A percentile compares a stretch with the other conserved stretches of the same genome.
These are phyloP conservation scores for Mytilinidion resinicola DNA, from an alignment of 495 filamentous ascomycete genomes.

Conservation along the genomic window DNA sequence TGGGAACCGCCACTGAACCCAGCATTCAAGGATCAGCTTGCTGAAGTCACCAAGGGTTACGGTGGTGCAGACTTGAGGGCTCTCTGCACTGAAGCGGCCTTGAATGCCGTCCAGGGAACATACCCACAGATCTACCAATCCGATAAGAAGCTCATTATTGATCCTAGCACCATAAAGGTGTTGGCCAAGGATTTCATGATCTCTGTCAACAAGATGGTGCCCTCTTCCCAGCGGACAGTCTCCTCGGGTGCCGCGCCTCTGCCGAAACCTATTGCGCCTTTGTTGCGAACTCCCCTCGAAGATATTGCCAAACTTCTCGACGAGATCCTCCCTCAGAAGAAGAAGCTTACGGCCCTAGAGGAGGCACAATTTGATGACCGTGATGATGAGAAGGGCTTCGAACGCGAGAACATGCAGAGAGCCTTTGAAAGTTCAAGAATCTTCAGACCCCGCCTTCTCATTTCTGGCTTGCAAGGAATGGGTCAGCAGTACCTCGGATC, in stretches of 20 bases:
- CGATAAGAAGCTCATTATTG: conserved; percentile 80
- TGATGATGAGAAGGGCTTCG: conserved; percentile 69
- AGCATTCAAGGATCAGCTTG: conserved; percentile 74
- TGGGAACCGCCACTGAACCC: conserved; percentile 75
- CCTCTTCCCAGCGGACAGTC: conserved; percentile 83
- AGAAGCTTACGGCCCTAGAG: conserved; percentile 79
- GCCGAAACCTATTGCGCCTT: conserved; percentile 69
- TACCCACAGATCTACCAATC: conserved; percentile 96
- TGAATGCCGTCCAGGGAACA: conserved; percentile 93
- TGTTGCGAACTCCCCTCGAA: conserved; percentile 65
- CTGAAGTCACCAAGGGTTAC: conserved; percentile 88
- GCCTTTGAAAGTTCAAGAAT: conserved; percentile 82
- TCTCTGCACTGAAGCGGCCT: conserved; percentile 91
- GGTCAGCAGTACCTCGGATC: conserved; percentile 85
- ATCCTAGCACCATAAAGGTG: conserved; percentile 74
- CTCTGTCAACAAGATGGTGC: conserved; percentile 89
- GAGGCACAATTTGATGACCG: conserved; percentile 92
- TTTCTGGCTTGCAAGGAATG: conserved; percentile 77
- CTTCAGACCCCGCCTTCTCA: conserved; percentile 79
- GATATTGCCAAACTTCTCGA: conserved; percentile 61
- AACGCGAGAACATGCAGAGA: conserved; percentile 75
- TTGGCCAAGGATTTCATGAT: conserved; percentile 93
- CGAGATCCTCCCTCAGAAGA: conserved; percentile 72
- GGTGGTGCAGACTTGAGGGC: conserved; percentile 92
- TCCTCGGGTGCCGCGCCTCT: conserved; percentile 74